Base-by-base conservation (phyloP, 2,329 filamentous ascomycete genomes). In the Pseudocercospora pini-densiflorae region DNA sequence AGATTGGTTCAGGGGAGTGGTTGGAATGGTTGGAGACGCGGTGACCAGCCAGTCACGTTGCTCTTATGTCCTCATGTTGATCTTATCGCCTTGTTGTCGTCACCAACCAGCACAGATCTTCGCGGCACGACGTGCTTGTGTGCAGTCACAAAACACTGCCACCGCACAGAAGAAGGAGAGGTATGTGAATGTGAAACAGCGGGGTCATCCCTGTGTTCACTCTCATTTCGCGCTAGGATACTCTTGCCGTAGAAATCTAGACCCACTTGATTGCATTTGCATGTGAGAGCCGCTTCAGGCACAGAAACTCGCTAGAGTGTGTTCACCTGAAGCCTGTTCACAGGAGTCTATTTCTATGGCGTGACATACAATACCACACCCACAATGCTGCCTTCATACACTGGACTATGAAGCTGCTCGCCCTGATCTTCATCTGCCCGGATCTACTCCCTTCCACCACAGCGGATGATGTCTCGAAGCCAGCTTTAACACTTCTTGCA, bases 401-500 rank as follows among this genome's bases (percentile, higher is more conserved):
- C 24, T 27, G 24, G 31, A 33, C 31, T 12, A 33, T 12, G 31
- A 33, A 33, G 9, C 10, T 14, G 12, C 12, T 5, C 3, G 12
- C 10, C 33, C 14, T 36, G 14, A 4, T n/a, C 5, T 19, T 19
- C 6, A 43, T 43, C 40, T 6, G 5, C 36, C 36, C 36, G 36
- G 5, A 40, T n/a, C 36, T 40, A 43, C 40, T 43, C 40, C 14
- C 16, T 43, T 19, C 16, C 33, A 36, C 33, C 33, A 36, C 12
- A 36, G 40, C 40, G 6, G n/a, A 43, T 43, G 40, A 43, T 43
- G 40, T 43, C 5, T 16, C 19, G 40, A 1, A 43, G 40, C 40
- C 40, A 43, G 7, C 40, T 43, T 43, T 23, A 58, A 24, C 36
- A 78, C 64, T n/a, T 72, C 62, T 64, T 81, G 75, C 16, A 88